Percentiles rank a stretch among this genome's conserved stretches.
Evolutionary conservation across 1,284 basidiomycete genomes (phyloP).

Genomic region (Irpex rosettiformis): DNA sequence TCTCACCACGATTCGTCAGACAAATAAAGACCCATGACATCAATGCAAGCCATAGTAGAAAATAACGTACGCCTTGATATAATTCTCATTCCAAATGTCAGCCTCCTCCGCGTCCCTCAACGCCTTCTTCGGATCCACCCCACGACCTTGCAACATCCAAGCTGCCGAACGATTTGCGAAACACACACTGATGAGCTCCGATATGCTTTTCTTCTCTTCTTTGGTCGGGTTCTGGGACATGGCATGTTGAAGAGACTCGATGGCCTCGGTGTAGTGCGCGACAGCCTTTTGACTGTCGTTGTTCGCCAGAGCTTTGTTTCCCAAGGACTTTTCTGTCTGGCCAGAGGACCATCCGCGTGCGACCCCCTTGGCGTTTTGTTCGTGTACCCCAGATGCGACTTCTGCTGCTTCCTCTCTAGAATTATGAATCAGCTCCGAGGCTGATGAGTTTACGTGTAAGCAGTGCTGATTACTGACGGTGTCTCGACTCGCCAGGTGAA

Average conservation of each 20-base stretch:
- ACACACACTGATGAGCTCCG: slow-evolving; percentile 29
- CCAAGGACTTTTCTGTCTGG: slow-evolving; percentile 25
- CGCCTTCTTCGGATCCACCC: slow-evolving; percentile 19
- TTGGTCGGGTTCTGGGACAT: slow-evolving; percentile 28
- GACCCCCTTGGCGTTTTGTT: slow-evolving; percentile 25
- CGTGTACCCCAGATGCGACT: slow-evolving; percentile 29
- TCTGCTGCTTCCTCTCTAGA: slow-evolving; percentile 28
- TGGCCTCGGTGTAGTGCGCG: slow-evolving; percentile 30
- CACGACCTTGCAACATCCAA: slow-evolving; percentile 18
- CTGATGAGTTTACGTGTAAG: neutral
- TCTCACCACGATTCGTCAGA: no score
- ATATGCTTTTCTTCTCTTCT: slow-evolving; percentile 25
- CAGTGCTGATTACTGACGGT: no score
- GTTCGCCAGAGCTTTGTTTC: slow-evolving; percentile 29
- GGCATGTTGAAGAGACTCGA: slow-evolving; percentile 28
- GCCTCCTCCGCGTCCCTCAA: slow-evolving; percentile 19
- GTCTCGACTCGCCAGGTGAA: slow-evolving; percentile 37
- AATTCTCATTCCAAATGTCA: slow-evolving; percentile 12
- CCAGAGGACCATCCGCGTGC: slow-evolving; percentile 22
- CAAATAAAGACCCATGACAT: no score
- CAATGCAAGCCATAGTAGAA: neutral
- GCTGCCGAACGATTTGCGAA: slow-evolving; percentile 31
- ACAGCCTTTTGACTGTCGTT: slow-evolving; percentile 29
- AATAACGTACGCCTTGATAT: slow-evolving; percentile 20
- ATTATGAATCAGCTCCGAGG: neutral